phyloP scores from a whole-genome alignment of 805 yeast genomes.

The Cephaloascus albidus region DNA sequence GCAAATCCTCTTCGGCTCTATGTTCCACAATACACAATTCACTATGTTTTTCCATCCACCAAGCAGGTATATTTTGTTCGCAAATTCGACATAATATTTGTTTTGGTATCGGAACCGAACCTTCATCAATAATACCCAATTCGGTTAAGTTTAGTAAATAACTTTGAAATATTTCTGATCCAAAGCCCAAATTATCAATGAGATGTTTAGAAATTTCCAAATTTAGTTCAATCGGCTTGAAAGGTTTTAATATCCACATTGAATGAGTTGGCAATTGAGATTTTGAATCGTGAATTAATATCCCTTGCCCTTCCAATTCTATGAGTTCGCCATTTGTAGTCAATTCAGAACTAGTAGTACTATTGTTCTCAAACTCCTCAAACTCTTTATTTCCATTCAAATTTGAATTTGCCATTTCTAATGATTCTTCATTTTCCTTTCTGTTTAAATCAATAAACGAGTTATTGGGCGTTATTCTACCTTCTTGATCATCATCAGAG shows the following conservation, averaged over 20 bases:
- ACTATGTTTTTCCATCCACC: slow-evolving; percentile 94
- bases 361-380: slow-evolving; percentile 1
- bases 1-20: slow-evolving; percentile 68
- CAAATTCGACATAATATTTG: slow-evolving; percentile 85
- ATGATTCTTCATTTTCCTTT: slow-evolving; percentile 1
- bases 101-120: slow-evolving; percentile 67
- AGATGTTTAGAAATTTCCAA: slow-evolving; percentile 63
- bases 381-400: background rate
- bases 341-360: slow-evolving; percentile 17
- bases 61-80: slow-evolving; percentile 82
- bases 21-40: slow-evolving; percentile 84
- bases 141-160: slow-evolving; percentile 61
- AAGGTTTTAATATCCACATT: slow-evolving; percentile 89
- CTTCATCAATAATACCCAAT: slow-evolving; percentile 52
- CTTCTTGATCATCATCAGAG: slow-evolving; percentile 2
- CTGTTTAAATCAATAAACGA: slow-evolving; percentile 10
- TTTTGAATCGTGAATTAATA: slow-evolving; percentile 57
- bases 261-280: slow-evolving; percentile 64
- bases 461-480: slow-evolving; percentile 16
- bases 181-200: slow-evolving; percentile 77
- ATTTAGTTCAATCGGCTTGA: slow-evolving; percentile 50
- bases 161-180: slow-evolving; percentile 73
- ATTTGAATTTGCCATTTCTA: slow-evolving; percentile 4
- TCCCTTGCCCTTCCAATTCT: slow-evolving; percentile 91
- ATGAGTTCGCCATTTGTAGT: slow-evolving; percentile 52